Evolutionary conservation across 108 stramenopile genomes (phyloP), one percentile per base, ranked within the genome.

Genomic region (Cyclotella distinguenda): DNA sequence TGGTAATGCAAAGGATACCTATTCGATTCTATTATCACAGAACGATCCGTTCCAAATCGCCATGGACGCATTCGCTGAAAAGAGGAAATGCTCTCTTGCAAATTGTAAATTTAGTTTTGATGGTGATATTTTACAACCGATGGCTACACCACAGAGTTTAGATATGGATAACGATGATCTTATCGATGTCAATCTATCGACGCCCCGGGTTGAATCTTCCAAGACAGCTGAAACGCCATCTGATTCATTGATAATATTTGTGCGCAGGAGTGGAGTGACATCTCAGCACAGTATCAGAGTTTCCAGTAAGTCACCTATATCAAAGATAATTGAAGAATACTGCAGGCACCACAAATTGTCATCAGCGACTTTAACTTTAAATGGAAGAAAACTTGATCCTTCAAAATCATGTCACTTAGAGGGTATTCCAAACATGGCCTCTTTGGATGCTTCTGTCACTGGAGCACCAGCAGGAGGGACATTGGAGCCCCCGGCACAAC

Each of bases 131-230:
- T 43, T 84, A 38, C 36, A 67, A n/a, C 32, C 68, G 19, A 33
- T 16, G 0, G 47, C 38, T 21, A 82, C 70, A n/a, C 78, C 82
- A 0, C 55, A 55, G n/a, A 32, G 33, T 57, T 63, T 77, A 22
- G 83, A 82, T n/a, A 61, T 84, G 71, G 81, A 82, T 48, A 56
- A 53, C 15, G 86, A 46, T 15, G 86, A 86, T 30, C 64, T 86
- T 62, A 82, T 88, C 62, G 84, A 87, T 59, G 82, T 85, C 3
- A 50, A 49, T 25, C 10, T 75, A 25, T 32, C 34, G 2, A 45
- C 26, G 44, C 13, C 11, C 13, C 45, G 28, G 0, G 60, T n/a
- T 22, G 18, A 16, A 15, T 8, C 35, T 8, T 31, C 44, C 36
- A 34, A 35, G 38, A 18, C 36, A 18, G 66, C 47, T 22, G 8